phyloP scores from a whole-genome alignment of 345 rosid genomes.

The Citrus sinensis region DVS_A1.0 CM039166.1:14655501-14656000 shows the following conservation, averaged over 20 bases:
- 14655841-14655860: constrained; percentile 15
- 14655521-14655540: constrained; percentile 37
- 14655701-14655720: constrained; percentile 53
- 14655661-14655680: not conserved
- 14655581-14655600: constrained; percentile 24
- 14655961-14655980: constrained; percentile 8
- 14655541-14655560: constrained; percentile 31
- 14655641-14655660: not conserved
- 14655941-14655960: not conserved
- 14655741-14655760: not conserved
- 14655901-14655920: not conserved
- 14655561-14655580: constrained; percentile 14
- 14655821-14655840: not conserved
- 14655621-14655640: not conserved
- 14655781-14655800: too few species aligned
- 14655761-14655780: not conserved
- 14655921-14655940: not conserved
- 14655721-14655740: constrained; percentile 28
- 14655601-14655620: not conserved
- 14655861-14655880: constrained; percentile 4
- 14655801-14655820: not conserved
- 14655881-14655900: not conserved
- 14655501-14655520: constrained; percentile 19
- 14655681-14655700: constrained; percentile 24
- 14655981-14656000: constrained; percentile 24